A percentile compares a stretch with the other conserved stretches of the same genome.
phyloP scores from a whole-genome alignment of 305 asterid genomes.

The Nicotiana rustica region DNA sequence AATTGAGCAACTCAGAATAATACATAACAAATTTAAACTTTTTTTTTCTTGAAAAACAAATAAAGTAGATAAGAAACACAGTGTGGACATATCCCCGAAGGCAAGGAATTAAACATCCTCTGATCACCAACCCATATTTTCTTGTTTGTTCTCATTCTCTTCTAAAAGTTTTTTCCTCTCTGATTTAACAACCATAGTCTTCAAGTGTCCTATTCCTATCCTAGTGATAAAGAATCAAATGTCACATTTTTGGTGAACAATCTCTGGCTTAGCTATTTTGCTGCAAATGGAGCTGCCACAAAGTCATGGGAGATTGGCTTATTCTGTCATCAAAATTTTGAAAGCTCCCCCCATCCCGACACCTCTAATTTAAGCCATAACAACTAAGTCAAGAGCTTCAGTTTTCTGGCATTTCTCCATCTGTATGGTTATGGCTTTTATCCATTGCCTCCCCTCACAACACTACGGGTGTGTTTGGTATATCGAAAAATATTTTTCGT shows the following conservation, averaged over 20 bases:
- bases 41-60: too few species aligned
- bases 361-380: background rate
- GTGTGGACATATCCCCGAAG: background rate
- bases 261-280: background rate
- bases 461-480: too few species aligned
- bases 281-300: conserved; percentile 14
- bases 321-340: conserved; percentile 25
- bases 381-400: background rate
- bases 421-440: background rate
- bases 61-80: background rate
- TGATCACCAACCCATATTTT: background rate
- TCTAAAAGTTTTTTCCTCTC: background rate
- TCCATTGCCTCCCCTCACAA: too few species aligned
- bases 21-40: too few species aligned
- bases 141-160: background rate
- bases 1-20: too few species aligned
- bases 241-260: background rate
- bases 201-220: background rate
- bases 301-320: conserved; percentile 28
- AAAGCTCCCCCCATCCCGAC: conserved; percentile 30
- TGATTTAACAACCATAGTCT: background rate
- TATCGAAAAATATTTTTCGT: too few species aligned
- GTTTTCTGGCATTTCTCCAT: conserved; percentile 30
- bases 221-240: conserved; percentile 9
- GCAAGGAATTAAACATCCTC: background rate